Evolutionary conservation across 148 eudicot species (phyloP).

Genomic region (Hydrangea macrophylla): DNA sequence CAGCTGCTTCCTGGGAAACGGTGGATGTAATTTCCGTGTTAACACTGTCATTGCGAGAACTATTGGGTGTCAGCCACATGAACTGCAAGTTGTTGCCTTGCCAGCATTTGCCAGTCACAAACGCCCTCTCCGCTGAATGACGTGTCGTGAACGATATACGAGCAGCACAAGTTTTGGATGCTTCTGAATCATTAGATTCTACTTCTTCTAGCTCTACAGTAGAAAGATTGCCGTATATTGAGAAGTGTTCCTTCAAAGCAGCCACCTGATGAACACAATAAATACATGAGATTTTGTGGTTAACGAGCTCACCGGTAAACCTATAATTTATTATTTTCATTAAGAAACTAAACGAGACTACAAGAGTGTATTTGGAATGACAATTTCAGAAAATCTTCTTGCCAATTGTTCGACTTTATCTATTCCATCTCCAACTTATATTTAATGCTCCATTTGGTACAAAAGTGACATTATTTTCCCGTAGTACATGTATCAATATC

Average conservation of each 20-base stretch:
- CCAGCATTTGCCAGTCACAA: conserved; percentile 63
- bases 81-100: conserved; percentile 61
- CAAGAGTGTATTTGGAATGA: too few relatives aligned
- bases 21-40: conserved; percentile 27
- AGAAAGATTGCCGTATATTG: conserved; percentile 52
- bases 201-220: conserved; percentile 53
- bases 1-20: conserved; percentile 27
- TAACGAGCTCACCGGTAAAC: background rate
- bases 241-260: conserved; percentile 72
- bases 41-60: conserved; percentile 29
- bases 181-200: conserved; percentile 33
- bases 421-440: too few relatives aligned
- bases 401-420: too few relatives aligned
- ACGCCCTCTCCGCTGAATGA: conserved; percentile 73
- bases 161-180: conserved; percentile 39
- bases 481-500: too few relatives aligned
- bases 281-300: background rate
- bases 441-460: too few relatives aligned
- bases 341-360: background rate
- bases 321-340: background rate
- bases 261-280: conserved; percentile 46
- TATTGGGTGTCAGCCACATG: conserved; percentile 47
- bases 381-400: too few relatives aligned
- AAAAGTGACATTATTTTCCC: too few relatives aligned
- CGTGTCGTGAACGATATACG: conserved; percentile 66